A percentile compares a stretch with the other conserved stretches of the same genome.
Conservation (phyloP, 768 basidiomycete species). For the Suillus ampliporus region DNA sequence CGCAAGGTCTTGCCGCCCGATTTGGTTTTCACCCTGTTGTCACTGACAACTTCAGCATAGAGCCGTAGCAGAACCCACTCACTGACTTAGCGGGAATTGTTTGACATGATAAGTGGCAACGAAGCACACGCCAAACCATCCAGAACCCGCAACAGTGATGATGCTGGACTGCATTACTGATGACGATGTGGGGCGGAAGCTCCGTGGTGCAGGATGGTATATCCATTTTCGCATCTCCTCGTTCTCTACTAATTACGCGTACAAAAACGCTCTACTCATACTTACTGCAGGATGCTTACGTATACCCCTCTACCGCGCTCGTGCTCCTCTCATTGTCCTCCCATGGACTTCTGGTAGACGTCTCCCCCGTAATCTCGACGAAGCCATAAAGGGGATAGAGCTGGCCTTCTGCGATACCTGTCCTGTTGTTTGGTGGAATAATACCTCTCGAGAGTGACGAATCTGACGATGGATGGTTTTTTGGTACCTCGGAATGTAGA, state of each 20-base stretch:
- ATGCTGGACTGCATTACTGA: constrained; percentile 47
- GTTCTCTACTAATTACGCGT: constrained; percentile 16
- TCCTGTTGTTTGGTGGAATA: too few relatives aligned
- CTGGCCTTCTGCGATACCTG: too few relatives aligned
- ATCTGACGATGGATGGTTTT: too few relatives aligned
- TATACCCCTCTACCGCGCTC: constrained; percentile 54
- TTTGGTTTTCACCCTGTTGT: constrained; percentile 3
- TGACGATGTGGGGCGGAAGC: constrained; percentile 51
- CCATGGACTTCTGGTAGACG: constrained; percentile 62
- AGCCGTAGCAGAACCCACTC: too few relatives aligned
- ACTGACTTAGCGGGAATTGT: not conserved
- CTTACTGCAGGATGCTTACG: constrained; percentile 53
- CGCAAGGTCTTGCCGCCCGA: constrained; percentile 1
- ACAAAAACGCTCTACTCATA: constrained; percentile 12
- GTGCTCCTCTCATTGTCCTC: constrained; percentile 56
- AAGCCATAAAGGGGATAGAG: too few relatives aligned
- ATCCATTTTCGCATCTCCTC: constrained; percentile 26
- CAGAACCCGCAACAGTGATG: constrained; percentile 52
- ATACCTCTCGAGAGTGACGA: too few relatives aligned
- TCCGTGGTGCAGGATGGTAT: constrained; percentile 66
- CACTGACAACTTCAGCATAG: too few relatives aligned
- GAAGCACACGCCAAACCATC: constrained; percentile 49
- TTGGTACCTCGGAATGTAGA: too few relatives aligned
- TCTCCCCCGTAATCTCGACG: constrained; percentile 58
- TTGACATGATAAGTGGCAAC: not conserved